A percentile compares a stretch with the other conserved stretches of the same genome.
Conservation (phyloP, 2,329 filamentous ascomycete species). For the Fusarium anguioides region DNA sequence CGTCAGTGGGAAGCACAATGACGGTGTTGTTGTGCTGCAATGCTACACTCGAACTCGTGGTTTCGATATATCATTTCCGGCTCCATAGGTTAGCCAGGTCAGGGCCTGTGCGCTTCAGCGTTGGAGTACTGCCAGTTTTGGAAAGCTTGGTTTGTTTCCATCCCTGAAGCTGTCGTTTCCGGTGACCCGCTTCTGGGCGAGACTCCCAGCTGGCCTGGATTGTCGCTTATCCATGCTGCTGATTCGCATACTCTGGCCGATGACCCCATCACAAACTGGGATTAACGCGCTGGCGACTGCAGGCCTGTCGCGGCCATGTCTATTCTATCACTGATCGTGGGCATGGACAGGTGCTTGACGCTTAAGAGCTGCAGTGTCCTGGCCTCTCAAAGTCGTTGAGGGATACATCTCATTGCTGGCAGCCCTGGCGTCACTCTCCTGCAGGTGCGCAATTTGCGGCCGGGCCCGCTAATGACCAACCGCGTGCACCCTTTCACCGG, state of each 20-base stretch:
- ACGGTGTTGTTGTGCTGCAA: constrained; percentile 19
- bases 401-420: constrained; percentile 27
- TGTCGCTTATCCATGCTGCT: constrained; percentile 44
- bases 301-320: constrained; percentile 13
- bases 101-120: constrained; percentile 16
- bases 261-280: constrained; percentile 18
- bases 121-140: constrained; percentile 29
- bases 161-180: constrained; percentile 37
- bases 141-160: constrained; percentile 31
- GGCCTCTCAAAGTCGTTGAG: constrained; percentile 15
- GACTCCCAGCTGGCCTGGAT: constrained; percentile 29
- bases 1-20: constrained; percentile 31
- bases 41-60: constrained; percentile 18
- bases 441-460: constrained; percentile 40
- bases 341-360: constrained; percentile 1
- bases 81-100: constrained; percentile 1
- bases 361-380: constrained; percentile 9
- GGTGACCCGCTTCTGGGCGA: constrained; percentile 42
- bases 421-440: constrained; percentile 29
- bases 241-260: constrained; percentile 39
- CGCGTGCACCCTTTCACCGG: constrained; percentile 12
- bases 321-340: constrained; percentile 7
- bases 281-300: constrained; percentile 21
- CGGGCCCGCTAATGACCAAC: constrained; percentile 30
- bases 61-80: constrained; percentile 30